Conservation (phyloP, 2,329 filamentous ascomycete species). For the Fusarium denticulatum region DNA sequence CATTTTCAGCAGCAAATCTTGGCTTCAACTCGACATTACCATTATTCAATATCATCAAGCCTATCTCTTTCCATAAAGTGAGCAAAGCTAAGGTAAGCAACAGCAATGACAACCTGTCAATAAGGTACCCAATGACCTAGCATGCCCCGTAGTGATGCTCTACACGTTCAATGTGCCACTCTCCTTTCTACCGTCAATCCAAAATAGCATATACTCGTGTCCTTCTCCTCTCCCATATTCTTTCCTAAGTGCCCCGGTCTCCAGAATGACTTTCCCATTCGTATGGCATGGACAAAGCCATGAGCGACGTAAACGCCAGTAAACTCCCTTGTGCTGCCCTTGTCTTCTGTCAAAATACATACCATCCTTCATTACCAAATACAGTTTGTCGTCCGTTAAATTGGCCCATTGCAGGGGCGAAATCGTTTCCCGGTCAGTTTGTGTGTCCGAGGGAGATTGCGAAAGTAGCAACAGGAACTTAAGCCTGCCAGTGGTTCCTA, state of each 20-base stretch:
- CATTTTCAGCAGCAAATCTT: not conserved
- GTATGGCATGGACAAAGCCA: conserved; percentile 18
- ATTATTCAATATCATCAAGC: conserved; percentile 45
- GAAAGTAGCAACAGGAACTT: conserved; percentile 50
- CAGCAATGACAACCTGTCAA: conserved; percentile 5
- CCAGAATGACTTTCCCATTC: conserved; percentile 3
- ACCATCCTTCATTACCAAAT: conserved; percentile 34
- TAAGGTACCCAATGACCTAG: conserved; percentile 34
- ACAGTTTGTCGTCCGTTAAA: conserved; percentile 27
- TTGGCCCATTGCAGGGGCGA: conserved; percentile 4
- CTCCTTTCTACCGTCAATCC: conserved; percentile 6
- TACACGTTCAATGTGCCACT: not conserved
- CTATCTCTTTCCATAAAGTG: conserved; percentile 21
- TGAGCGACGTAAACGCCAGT: conserved; percentile 33
- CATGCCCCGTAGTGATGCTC: conserved; percentile 20
- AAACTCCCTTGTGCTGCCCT: conserved; percentile 39
- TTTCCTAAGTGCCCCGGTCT: conserved; percentile 10
- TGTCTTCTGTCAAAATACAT: conserved; percentile 37
- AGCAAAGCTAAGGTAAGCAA: not conserved
- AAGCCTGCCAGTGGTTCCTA: conserved; percentile 53
- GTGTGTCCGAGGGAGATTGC: conserved; percentile 44
- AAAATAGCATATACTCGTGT: conserved; percentile 11
- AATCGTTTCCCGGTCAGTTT: conserved; percentile 34
- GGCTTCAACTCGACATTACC: conserved; percentile 42
- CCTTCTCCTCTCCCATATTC: conserved; percentile 25